Evolutionary conservation across 139 green algal genomes (phyloP), one percentile per base, ranked within the genome.

Genomic region (Picochlorum costavermella): DNA sequence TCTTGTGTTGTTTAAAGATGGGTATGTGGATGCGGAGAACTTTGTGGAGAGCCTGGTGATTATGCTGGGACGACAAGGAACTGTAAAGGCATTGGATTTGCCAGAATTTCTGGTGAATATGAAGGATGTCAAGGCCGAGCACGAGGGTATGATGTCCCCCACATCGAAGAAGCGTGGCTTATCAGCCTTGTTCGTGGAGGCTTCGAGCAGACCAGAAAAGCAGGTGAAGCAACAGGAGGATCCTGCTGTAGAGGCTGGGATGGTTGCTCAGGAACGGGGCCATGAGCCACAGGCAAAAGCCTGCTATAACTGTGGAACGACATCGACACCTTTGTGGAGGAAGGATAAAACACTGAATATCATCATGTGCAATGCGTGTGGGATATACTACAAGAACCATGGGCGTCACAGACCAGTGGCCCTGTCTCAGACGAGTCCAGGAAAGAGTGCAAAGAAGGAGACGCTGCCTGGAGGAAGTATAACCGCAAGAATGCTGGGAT

Each of bases 331-430:
- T 10, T 62, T 91, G 31, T 91, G 84, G 84, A 74, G 85, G 29
- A 85, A 83, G 55, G 85, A 89, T 73, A 62, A 59, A 2, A 43
- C 56, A 45, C 70, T 48, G 4, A 53, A 63, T 49, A 71, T 74
- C 59, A 53, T 80, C 29, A 75, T 90, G 62, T 92, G 86, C 82
- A 92, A 92, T 58, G 86, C 82, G 0, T 88, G 82, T 63, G 78
- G 84, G 28, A 85, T 87, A 60, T 88, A 86, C 66, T 81, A 71
- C 73, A 91, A 88, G 64, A 82, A 83, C 46, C 82, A 90, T 55
- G 80, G 81, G 30, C 61, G 46, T 2, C 75, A 84, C 37, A 64
- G 82, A 36, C 80, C 80, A 6, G 65, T 77, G 65, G 50, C 69
- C 33, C 64, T 76, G 6, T 26, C 50, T 12, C 13, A 44, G 17